Evolutionary conservation across 129 eudicot species (phyloP).

Genomic region (Solidago caesia): DNA sequence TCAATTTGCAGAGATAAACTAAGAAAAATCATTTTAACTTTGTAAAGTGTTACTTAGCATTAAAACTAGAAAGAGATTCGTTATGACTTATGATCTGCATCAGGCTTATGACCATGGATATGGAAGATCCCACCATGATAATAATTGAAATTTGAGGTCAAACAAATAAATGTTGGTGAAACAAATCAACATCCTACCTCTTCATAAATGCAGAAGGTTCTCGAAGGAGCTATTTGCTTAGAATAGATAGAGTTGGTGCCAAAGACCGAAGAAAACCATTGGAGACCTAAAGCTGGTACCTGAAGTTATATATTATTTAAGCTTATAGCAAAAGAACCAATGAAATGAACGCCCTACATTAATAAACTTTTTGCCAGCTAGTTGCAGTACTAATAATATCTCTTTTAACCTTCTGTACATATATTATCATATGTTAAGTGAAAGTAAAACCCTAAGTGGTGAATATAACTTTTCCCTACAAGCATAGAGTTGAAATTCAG

Average conservation of each 20-base stretch:
- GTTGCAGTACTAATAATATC: background rate
- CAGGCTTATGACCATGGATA: background rate
- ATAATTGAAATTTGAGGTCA: conserved; percentile 4
- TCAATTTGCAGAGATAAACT: conserved; percentile 2
- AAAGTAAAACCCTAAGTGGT: background rate
- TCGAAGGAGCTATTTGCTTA: conserved; percentile 73
- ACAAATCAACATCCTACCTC: conserved; percentile 51
- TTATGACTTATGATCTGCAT: background rate
- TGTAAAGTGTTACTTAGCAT: conserved; percentile 3
- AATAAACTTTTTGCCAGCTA: background rate
- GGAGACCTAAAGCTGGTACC: conserved; percentile 74
- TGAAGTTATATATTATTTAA: conserved; percentile 20
- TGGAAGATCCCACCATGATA: background rate
- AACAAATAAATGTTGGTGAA: conserved; percentile 4
- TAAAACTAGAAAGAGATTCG: background rate
- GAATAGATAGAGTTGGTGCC: conserved; percentile 49
- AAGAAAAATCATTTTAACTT: background rate
- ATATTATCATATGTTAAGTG: background rate
- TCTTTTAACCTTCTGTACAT: background rate
- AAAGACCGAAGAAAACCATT: conserved; percentile 64
- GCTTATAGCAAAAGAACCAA: background rate
- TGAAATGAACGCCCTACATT: background rate
- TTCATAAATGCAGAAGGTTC: conserved; percentile 93
- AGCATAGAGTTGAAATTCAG: background rate
- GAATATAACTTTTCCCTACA: background rate